These are phyloP conservation scores for Sisymbrium altissimum DNA, from an alignment of 345 rosid species.

Conservation along the genomic window DNA sequence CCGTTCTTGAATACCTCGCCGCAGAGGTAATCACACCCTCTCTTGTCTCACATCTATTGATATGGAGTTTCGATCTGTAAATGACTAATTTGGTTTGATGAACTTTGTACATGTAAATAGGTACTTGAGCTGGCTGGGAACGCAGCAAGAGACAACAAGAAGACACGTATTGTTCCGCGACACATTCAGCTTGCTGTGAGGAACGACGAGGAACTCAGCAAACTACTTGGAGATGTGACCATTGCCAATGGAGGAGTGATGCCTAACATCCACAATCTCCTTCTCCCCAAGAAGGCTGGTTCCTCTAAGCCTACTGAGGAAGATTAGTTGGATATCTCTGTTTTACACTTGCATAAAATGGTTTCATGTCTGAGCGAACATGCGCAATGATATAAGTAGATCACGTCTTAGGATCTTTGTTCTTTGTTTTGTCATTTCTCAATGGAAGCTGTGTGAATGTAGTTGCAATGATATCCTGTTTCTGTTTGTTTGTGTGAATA, in stretches of 20 bases:
- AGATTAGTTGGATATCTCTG: slow-evolving; percentile 46
- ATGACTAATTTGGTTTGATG: background rate
- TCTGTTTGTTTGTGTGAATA: too few species aligned
- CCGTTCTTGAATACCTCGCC: slow-evolving; percentile 92
- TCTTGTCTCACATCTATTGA: background rate
- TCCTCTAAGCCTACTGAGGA: slow-evolving; percentile 47
- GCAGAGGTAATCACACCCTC: slow-evolving; percentile 54
- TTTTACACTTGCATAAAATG: too few species aligned
- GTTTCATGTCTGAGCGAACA: too few species aligned
- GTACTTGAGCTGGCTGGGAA: slow-evolving; percentile 90
- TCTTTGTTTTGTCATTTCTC: too few species aligned
- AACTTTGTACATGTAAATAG: slow-evolving; percentile 30
- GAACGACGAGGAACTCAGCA: slow-evolving; percentile 91
- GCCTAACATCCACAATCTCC: slow-evolving; percentile 97
- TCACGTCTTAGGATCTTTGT: background rate
- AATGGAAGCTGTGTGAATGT: too few species aligned
- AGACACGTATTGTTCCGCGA: slow-evolving; percentile 80
- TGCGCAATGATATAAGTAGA: background rate
- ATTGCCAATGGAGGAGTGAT: slow-evolving; percentile 95
- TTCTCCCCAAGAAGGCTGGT: slow-evolving; percentile 83
- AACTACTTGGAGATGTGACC: slow-evolving; percentile 84
- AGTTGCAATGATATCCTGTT: too few species aligned
- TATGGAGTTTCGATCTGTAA: background rate
- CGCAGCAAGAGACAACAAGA: slow-evolving; percentile 90
- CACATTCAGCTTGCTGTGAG: slow-evolving; percentile 91